Evolutionary conservation across 177 flowering plant genomes (phyloP).

Genomic region (Vitis hybrid): DNA sequence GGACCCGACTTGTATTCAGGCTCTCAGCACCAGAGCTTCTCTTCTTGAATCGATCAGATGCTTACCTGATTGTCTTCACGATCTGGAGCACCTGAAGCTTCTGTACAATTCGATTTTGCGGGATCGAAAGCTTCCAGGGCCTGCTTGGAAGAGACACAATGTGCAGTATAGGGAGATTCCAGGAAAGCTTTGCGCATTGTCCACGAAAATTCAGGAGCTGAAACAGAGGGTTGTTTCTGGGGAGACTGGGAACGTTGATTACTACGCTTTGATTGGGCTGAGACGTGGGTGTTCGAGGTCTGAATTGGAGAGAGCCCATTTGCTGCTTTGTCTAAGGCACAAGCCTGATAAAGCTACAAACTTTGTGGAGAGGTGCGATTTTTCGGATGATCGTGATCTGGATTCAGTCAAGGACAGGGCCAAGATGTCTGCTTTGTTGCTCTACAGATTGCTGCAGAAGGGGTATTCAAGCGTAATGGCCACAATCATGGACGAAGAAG

Average conservation of each 20-base stretch:
- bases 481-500: slow-evolving; percentile 69
- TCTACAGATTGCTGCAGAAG: slow-evolving; percentile 78
- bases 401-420: slow-evolving; percentile 76
- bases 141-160: slow-evolving; percentile 68
- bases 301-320: slow-evolving; percentile 80
- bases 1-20: slow-evolving; percentile 69
- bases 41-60: slow-evolving; percentile 74
- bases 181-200: slow-evolving; percentile 51
- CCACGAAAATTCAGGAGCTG: slow-evolving; percentile 56
- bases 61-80: slow-evolving; percentile 81
- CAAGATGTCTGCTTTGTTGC: slow-evolving; percentile 70
- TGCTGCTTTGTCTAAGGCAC: slow-evolving; percentile 62
- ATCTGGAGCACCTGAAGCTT: slow-evolving; percentile 85
- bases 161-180: slow-evolving; percentile 72
- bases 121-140: slow-evolving; percentile 82
- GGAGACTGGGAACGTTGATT: slow-evolving; percentile 73
- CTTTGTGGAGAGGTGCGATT: slow-evolving; percentile 79
- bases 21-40: slow-evolving; percentile 64
- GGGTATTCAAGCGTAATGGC: slow-evolving; percentile 65
- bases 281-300: slow-evolving; percentile 85
- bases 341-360: slow-evolving; percentile 71
- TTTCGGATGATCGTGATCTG: slow-evolving; percentile 59
- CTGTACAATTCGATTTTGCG: slow-evolving; percentile 78
- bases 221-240: slow-evolving; percentile 67
- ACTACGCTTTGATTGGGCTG: slow-evolving; percentile 75